A percentile compares a stretch with the other conserved stretches of the same genome.
Conservation (phyloP, 129 eudicot genomes). For the Oenanthe sinensis region DNA sequence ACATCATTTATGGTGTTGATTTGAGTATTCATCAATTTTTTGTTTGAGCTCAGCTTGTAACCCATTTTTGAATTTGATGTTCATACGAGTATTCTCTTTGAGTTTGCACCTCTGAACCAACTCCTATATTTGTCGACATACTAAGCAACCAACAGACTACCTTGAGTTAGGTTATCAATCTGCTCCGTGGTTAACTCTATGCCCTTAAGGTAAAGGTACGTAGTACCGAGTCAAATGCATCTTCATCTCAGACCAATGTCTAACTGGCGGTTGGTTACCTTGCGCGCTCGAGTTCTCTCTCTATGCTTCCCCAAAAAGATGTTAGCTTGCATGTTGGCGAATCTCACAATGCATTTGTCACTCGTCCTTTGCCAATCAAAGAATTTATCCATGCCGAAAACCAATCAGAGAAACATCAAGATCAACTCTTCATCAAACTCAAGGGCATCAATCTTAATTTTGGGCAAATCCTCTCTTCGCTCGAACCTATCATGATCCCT, state of each 20-base stretch:
- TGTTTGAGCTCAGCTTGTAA: neutral
- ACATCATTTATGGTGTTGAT: neutral
- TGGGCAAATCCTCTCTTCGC: neutral
- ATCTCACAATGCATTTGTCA: neutral
- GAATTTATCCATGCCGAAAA: neutral
- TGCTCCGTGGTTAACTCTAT: neutral
- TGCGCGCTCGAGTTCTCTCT: neutral
- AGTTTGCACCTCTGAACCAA: neutral
- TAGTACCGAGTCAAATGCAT: neutral
- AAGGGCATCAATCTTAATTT: neutral
- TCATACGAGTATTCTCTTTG: neutral
- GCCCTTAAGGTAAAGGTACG: no score
- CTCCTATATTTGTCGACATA: neutral
- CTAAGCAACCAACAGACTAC: neutral
- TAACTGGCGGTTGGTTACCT: neutral
- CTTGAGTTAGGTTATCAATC: neutral
- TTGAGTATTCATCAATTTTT: neutral
- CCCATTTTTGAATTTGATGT: neutral
- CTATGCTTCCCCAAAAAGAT: neutral
- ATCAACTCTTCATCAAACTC: neutral
- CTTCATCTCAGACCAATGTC: neutral
- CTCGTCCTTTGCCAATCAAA: neutral
- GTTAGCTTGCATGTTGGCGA: neutral
- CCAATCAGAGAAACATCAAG: neutral
- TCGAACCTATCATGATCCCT: no score